Conservation (phyloP, 2,329 filamentous ascomycete species). For the Neonectria punicea region DNA sequence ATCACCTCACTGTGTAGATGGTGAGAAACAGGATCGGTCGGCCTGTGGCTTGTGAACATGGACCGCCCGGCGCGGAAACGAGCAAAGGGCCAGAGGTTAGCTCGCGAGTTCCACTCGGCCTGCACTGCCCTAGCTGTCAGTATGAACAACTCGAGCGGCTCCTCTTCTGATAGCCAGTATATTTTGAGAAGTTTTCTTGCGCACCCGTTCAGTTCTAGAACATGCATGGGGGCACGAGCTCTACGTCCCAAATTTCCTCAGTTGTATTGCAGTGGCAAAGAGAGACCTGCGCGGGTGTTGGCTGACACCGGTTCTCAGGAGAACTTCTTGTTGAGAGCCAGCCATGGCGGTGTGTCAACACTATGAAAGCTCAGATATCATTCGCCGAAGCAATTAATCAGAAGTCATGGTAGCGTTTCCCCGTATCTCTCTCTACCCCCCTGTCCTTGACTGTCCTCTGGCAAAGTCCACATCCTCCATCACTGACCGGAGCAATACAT, state of each 20-base stretch:
- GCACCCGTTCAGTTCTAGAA: neutral
- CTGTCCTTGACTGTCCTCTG: neutral
- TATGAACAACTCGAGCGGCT: neutral
- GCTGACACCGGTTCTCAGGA: neutral
- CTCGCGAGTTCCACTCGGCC: constrained; percentile 14
- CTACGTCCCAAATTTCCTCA: neutral
- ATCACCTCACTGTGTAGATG: constrained; percentile 15
- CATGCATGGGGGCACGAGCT: constrained; percentile 10
- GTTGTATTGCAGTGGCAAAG: constrained; percentile 10
- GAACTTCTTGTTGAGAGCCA: neutral
- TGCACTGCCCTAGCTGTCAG: constrained; percentile 1
- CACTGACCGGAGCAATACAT: constrained; percentile 1
- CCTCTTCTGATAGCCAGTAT: constrained; percentile 5
- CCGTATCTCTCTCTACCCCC: neutral
- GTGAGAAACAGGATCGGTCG: constrained; percentile 5
- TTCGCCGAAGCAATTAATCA: neutral
- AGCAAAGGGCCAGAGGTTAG: constrained; percentile 7
- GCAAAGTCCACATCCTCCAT: constrained; percentile 1
- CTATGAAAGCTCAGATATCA: neutral
- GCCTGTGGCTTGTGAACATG: constrained; percentile 12
- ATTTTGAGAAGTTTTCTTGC: neutral
- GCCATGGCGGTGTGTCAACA: neutral
- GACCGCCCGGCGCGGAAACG: constrained; percentile 18
- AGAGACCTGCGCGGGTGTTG: neutral
- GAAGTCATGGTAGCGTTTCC: neutral